These are phyloP conservation scores for Amanita muscaria DNA, from an alignment of 768 basidiomycete species.

Conservation along the genomic window DNA sequence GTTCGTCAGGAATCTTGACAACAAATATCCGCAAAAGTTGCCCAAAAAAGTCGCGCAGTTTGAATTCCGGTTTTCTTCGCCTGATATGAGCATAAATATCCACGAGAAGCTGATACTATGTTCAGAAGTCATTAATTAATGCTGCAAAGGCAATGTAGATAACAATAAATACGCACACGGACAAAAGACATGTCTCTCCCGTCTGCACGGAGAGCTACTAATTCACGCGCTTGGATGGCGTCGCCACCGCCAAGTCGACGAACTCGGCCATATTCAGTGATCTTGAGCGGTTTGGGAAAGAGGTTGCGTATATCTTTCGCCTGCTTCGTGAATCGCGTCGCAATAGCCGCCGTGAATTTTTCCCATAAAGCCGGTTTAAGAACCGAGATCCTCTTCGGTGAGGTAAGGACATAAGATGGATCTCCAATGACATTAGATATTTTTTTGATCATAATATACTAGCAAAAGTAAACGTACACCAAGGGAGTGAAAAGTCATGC, in stretches of 20 bases:
- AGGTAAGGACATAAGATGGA: background rate
- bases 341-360: constrained; percentile 14
- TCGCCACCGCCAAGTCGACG: constrained; percentile 21
- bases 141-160: constrained; percentile 1
- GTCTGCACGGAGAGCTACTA: constrained; percentile 14
- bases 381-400: background rate
- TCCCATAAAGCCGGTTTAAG: background rate
- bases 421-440: background rate
- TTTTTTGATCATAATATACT: background rate
- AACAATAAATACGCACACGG: constrained; percentile 17
- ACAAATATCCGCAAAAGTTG: constrained; percentile 24
- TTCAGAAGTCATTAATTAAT: constrained; percentile 22
- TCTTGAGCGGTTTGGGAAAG: constrained; percentile 21
- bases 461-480: too few relatives aligned
- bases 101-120: too few relatives aligned
- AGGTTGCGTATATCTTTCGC: too few relatives aligned
- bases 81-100: constrained; percentile 17
- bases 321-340: constrained; percentile 11
- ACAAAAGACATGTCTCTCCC: too few relatives aligned
- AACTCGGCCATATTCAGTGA: too few relatives aligned
- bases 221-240: constrained; percentile 15
- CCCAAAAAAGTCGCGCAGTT: constrained; percentile 21
- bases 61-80: constrained; percentile 9
- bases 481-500: too few relatives aligned
- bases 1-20: constrained; percentile 14